Evolutionary conservation across 352 stramenopile genomes (phyloP).

Genomic region (Phytopythium sindhum): DNA sequence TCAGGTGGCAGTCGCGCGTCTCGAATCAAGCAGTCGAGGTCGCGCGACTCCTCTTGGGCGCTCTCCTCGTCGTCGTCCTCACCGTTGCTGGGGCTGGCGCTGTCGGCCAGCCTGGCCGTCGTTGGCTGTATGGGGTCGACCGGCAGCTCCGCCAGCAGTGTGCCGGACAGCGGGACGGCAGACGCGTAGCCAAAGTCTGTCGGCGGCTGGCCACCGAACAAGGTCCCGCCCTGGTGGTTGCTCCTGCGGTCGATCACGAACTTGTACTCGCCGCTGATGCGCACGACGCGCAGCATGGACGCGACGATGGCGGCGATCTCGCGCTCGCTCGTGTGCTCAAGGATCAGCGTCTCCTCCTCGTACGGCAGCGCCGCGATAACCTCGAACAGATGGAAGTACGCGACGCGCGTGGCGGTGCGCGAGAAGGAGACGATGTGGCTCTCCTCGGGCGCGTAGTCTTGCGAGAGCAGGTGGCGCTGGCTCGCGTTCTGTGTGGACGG

Average conservation of each 20-base stretch:
- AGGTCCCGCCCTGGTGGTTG: slow-evolving; percentile 4
- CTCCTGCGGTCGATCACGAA: slow-evolving; percentile 20
- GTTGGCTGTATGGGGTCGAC: slow-evolving; percentile 16
- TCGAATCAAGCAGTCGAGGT: slow-evolving; percentile 28
- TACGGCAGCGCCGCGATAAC: slow-evolving; percentile 30
- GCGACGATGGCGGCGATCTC: slow-evolving; percentile 29
- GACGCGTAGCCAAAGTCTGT: background rate
- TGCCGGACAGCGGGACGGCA: slow-evolving; percentile 7
- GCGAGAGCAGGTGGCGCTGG: background rate
- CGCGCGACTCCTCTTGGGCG: background rate
- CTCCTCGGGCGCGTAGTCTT: background rate
- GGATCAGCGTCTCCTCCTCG: slow-evolving; percentile 23
- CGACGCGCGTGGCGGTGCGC: slow-evolving; percentile 8
- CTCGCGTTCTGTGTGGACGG: slow-evolving; percentile 10
- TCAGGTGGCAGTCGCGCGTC: slow-evolving; percentile 12
- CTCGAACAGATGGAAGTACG: slow-evolving; percentile 40
- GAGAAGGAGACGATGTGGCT: slow-evolving; percentile 8
- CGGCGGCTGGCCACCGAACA: background rate
- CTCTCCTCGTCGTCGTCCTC: slow-evolving; percentile 2
- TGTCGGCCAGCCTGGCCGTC: background rate
- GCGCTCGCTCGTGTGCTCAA: slow-evolving; percentile 25
- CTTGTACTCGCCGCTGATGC: slow-evolving; percentile 21
- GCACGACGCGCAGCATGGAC: slow-evolving; percentile 17
- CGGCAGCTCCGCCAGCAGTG: slow-evolving; percentile 22
- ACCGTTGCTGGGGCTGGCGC: slow-evolving; percentile 6